These are phyloP conservation scores for Sclerotinia glacialis DNA, from an alignment of 2,329 filamentous ascomycete genomes.

Conservation along the genomic window DNA sequence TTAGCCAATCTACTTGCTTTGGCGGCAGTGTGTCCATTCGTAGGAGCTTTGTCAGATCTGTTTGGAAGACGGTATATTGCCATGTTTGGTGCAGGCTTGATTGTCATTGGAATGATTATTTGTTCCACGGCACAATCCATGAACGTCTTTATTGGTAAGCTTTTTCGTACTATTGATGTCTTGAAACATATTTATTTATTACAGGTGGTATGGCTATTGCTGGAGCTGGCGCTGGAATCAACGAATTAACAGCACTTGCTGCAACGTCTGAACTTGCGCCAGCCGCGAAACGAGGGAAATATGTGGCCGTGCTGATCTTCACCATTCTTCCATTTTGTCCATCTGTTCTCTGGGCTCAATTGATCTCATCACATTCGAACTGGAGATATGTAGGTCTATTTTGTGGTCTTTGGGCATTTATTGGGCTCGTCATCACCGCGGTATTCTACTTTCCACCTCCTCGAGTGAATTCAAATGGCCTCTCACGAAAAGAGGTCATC, in stretches of 20 bases:
- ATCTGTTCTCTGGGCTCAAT: constrained; percentile 58
- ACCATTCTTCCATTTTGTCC: constrained; percentile 61
- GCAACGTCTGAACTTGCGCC: constrained; percentile 67
- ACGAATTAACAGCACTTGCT: constrained; percentile 62
- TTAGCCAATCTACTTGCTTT: constrained; percentile 54
- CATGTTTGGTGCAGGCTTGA: constrained; percentile 50
- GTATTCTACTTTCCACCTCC: constrained; percentile 55
- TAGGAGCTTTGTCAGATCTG: constrained; percentile 63
- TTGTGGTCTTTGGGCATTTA: constrained; percentile 50
- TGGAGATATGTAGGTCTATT: constrained; percentile 57
- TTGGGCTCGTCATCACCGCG: constrained; percentile 50
- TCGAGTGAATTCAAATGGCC: constrained; percentile 43
- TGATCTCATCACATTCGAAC: constrained; percentile 47
- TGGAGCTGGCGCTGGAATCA: constrained; percentile 64
- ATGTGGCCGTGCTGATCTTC: constrained; percentile 58
- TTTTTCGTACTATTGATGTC: background rate
- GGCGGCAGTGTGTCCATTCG: constrained; percentile 59
- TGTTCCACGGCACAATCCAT: constrained; percentile 56
- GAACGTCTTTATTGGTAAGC: constrained; percentile 58
- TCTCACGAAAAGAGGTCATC: constrained; percentile 43
- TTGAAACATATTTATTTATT: background rate
- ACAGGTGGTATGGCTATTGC: constrained; percentile 52
- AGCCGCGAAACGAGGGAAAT: constrained; percentile 58
- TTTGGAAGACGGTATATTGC: constrained; percentile 60
- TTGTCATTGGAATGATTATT: constrained; percentile 59